Percentiles rank a stretch among this genome's conserved stretches.
Evolutionary conservation across 2,329 filamentous ascomycete genomes (phyloP).

Genomic region (Cryphonectria nitschkei): DNA sequence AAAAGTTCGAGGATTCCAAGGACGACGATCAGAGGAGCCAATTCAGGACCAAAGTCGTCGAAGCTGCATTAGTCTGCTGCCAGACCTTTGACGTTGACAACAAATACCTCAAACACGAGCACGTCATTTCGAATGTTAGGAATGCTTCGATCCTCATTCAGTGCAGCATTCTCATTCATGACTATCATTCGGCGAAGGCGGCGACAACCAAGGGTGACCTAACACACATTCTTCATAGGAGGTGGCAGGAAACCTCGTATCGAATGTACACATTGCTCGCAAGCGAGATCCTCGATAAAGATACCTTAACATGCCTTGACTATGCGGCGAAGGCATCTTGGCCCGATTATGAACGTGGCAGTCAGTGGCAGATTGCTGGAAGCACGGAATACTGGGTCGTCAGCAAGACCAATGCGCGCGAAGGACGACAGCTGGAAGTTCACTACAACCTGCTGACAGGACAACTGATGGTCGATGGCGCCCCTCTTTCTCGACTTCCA

Average conservation of each 20-base stretch:
- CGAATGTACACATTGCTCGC: slow-evolving; percentile 30
- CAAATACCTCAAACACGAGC: slow-evolving; percentile 30
- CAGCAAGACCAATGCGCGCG: not conserved
- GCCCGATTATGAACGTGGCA: slow-evolving; percentile 32
- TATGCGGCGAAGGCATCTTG: slow-evolving; percentile 36
- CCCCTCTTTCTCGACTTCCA: slow-evolving; percentile 52
- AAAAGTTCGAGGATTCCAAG: slow-evolving; percentile 32
- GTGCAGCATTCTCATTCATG: slow-evolving; percentile 17
- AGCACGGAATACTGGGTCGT: slow-evolving; percentile 33
- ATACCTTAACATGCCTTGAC: slow-evolving; percentile 29
- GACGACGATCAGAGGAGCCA: slow-evolving; percentile 36
- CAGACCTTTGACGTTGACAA: slow-evolving; percentile 50
- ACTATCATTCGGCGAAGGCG: not conserved
- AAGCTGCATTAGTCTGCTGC: slow-evolving; percentile 47
- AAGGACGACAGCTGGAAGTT: slow-evolving; percentile 34
- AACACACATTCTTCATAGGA: slow-evolving; percentile 30
- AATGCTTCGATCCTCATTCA: slow-evolving; percentile 40
- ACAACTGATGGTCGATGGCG: slow-evolving; percentile 55
- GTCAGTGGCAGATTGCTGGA: slow-evolving; percentile 13
- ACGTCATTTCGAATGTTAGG: slow-evolving; percentile 34
- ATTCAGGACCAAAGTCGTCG: slow-evolving; percentile 40
- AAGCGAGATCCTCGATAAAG: slow-evolving; percentile 19
- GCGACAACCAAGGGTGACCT: not conserved
- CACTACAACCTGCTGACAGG: slow-evolving; percentile 57
- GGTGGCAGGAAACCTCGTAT: slow-evolving; percentile 36